Base-by-base conservation (phyloP, 495 filamentous ascomycete genomes). In the Podospora tetraspora region DNA sequence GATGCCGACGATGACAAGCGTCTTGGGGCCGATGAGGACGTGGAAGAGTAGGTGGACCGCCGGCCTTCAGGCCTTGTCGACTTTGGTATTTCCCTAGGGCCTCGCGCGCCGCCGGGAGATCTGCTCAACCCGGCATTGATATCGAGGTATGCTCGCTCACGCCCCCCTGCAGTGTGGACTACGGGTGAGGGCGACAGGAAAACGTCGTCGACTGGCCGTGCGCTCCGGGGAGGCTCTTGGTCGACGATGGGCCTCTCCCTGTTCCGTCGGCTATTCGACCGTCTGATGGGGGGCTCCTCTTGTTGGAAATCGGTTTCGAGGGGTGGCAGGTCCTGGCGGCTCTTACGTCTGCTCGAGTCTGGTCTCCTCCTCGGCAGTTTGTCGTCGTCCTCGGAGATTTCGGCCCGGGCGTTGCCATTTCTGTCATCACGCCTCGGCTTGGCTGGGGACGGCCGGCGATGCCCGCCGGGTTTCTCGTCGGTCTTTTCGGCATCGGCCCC, bases 141-240 rank as follows among this genome's bases (percentile, higher is more conserved):
- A 65, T 79, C 76, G 60, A 78, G 78, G 57, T 82, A 82, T 1
- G 74, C 71, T 21, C 79, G 72, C n/a, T 82, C 80, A 6, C 80
- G 78, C 21, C 78, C 75, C 21, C 74, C 72, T 3, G 75, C 72
- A 0, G 70, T 69, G 12, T 81, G 72, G 64, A 77, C 78, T 66
- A 80, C 77, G 11, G 79, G 65, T 25, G 43, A n/a, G 16, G 80
- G 75, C 7, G 72, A 70, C 10, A 74, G 60, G 34, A 77, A 78
- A 62, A 73, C 76, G 66, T 76, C 77, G 13, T 79, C 77, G 19
- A 65, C 32, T 22, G 64, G 62, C 25, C 61, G 64, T 19, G 66
- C 34, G 57, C 65, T 71, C 13, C 66, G 61, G 22, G 59, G 19
- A 3, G 73, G 73, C 60, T 52, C 43, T n/a, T 74, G 73, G 21